Evolutionary conservation across 2,329 filamentous ascomycete genomes (phyloP).

Genomic region (Sarocladiaceae sp.): DNA sequence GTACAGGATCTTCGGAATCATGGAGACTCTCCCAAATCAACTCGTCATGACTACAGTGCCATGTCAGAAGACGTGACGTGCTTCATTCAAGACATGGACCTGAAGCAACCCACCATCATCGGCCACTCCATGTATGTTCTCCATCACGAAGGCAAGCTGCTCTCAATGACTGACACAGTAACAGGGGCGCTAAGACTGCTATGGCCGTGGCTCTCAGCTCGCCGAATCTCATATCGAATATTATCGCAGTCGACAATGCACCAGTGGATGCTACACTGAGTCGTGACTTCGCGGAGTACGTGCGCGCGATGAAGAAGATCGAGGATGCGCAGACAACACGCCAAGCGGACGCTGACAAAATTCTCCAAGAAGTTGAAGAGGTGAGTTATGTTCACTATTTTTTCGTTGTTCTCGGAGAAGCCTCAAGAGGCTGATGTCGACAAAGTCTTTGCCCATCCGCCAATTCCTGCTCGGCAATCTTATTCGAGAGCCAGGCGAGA

Average conservation of each 20-base stretch:
- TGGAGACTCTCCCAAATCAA: slow-evolving; percentile 78
- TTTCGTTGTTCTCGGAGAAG: background rate
- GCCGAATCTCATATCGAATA: slow-evolving; percentile 61
- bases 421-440: background rate
- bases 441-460: slow-evolving; percentile 64
- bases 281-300: slow-evolving; percentile 73
- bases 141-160: background rate
- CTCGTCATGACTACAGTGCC: slow-evolving; percentile 70
- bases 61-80: slow-evolving; percentile 80
- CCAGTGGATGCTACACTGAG: slow-evolving; percentile 75
- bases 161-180: background rate
- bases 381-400: slow-evolving; percentile 30
- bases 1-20: slow-evolving; percentile 84
- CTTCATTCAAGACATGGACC: slow-evolving; percentile 73
- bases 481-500: slow-evolving; percentile 46
- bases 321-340: slow-evolving; percentile 63
- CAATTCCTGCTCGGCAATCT: slow-evolving; percentile 93
- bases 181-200: slow-evolving; percentile 83
- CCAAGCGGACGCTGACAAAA: slow-evolving; percentile 74
- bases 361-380: slow-evolving; percentile 70
- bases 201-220: slow-evolving; percentile 78
- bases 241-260: slow-evolving; percentile 89
- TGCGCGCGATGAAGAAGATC: slow-evolving; percentile 79
- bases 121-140: slow-evolving; percentile 80
- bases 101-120: slow-evolving; percentile 68